Percentiles rank a stretch among this genome's conserved stretches.
These are phyloP conservation scores for Fusarium torreyae DNA, from an alignment of 2,329 filamentous ascomycete species.

Conservation along the genomic window DNA sequence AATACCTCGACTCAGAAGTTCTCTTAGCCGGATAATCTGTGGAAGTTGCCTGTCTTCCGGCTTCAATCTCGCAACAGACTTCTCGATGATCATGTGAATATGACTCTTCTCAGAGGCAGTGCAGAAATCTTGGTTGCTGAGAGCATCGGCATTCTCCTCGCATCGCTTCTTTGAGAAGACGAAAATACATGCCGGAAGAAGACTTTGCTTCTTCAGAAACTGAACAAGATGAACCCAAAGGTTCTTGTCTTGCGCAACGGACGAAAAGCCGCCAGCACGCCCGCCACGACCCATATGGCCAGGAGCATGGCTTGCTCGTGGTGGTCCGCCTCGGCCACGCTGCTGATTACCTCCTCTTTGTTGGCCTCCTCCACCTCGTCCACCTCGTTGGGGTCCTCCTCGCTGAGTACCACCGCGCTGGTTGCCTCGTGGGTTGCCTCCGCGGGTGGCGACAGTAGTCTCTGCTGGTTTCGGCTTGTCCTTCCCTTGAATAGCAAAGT, in stretches of 20 bases:
- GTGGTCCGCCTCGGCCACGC: conserved; percentile 67
- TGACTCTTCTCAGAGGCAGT: conserved; percentile 95
- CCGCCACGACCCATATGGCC: conserved; percentile 94
- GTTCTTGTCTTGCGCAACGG: conserved; percentile 93
- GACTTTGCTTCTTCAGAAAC: conserved; percentile 86
- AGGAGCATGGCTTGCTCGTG: conserved; percentile 72
- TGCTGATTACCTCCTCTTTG: conserved; percentile 64
- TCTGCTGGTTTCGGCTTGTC: conserved; percentile 76
- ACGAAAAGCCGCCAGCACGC: conserved; percentile 86
- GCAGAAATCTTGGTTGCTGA: conserved; percentile 96
- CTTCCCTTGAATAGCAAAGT: conserved; percentile 83
- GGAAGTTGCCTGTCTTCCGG: conserved; percentile 91
- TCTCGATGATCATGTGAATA: conserved; percentile 97
- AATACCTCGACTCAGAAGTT: conserved; percentile 88
- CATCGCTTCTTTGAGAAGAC: conserved; percentile 99
- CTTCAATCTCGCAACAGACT: conserved; percentile 91
- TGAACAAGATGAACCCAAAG: conserved; percentile 97
- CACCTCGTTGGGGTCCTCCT: conserved; percentile 61
- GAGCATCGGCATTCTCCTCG: conserved; percentile 95
- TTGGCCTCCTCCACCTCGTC: conserved; percentile 65
- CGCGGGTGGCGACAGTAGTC: conserved; percentile 55
- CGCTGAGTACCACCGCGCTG: conserved; percentile 55
- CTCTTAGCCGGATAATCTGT: conserved; percentile 89
- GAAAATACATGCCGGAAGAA: conserved; percentile 95
- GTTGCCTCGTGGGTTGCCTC: conserved; percentile 56